phyloP scores from a whole-genome alignment of 202 grass and related monocot genomes.

The Thinopyrum obtusiflorum region DNA sequence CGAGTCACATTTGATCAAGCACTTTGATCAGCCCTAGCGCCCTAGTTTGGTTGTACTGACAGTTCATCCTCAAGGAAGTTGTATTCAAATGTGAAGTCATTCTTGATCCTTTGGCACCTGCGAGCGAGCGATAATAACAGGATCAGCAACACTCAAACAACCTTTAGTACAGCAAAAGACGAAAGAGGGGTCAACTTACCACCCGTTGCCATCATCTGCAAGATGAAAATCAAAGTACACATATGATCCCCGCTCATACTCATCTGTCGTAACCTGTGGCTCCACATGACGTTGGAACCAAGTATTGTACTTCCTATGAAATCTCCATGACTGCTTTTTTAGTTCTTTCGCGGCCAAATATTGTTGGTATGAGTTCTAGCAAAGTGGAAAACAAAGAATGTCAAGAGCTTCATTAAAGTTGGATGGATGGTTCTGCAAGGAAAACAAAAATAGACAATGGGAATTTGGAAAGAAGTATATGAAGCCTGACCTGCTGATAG shows the following conservation, averaged over 20 bases:
- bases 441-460: constrained; percentile 9
- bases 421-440: background rate
- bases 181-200: constrained; percentile 42
- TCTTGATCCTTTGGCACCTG: constrained; percentile 98
- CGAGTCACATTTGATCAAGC: constrained; percentile 11
- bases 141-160: background rate
- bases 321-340: constrained; percentile 98
- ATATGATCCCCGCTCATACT: constrained; percentile 90
- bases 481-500: constrained; percentile 64
- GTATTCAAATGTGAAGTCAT: constrained; percentile 95
- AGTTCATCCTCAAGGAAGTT: constrained; percentile 95
- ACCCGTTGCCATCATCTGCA: constrained; percentile 67
- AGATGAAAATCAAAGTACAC: constrained; percentile 97
- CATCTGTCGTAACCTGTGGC: constrained; percentile 94
- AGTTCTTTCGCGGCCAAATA: constrained; percentile 88
- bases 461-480: background rate
- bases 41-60: constrained; percentile 60
- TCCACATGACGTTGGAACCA: constrained; percentile 99
- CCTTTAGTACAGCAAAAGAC: background rate
- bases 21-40: constrained; percentile 32
- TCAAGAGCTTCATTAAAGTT: constrained; percentile 4
- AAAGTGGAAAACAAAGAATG: background rate
- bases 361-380: constrained; percentile 88
- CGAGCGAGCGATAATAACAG: constrained; percentile 12
- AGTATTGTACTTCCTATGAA: constrained; percentile 91